Evolutionary conservation across 441 rosid genomes (phyloP).

Genomic region (Eugenia klotzschiana): DNA sequence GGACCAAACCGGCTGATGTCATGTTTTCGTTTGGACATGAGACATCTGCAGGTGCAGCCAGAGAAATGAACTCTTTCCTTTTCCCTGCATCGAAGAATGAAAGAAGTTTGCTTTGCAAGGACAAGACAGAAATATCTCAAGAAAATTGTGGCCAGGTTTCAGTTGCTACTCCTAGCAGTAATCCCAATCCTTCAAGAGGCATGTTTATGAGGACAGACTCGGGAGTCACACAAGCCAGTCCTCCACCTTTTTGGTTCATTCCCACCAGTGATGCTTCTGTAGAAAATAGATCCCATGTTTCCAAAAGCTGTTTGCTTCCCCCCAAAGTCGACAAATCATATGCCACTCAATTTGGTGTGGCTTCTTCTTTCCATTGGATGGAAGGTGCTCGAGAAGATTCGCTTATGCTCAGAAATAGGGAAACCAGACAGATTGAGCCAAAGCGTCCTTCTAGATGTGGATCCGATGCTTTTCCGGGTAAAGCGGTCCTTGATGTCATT

Average conservation of each 20-base stretch:
- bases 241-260: slow-evolving; percentile 14
- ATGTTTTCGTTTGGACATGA: slow-evolving; percentile 9
- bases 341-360: slow-evolving; percentile 13
- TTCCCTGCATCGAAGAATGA: slow-evolving; percentile 25
- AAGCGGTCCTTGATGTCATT: slow-evolving; percentile 20
- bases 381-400: slow-evolving; percentile 13
- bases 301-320: slow-evolving; percentile 23
- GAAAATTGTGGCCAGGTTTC: slow-evolving; percentile 20
- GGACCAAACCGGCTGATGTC: slow-evolving; percentile 9
- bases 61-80: slow-evolving; percentile 23
- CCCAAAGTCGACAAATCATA: slow-evolving; percentile 21
- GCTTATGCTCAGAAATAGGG: slow-evolving; percentile 19
- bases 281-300: slow-evolving; percentile 23
- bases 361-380: slow-evolving; percentile 16
- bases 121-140: slow-evolving; percentile 3
- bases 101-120: slow-evolving; percentile 18
- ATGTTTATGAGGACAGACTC: slow-evolving; percentile 13
- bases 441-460: slow-evolving; percentile 24
- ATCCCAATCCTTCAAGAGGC: slow-evolving; percentile 19
- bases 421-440: slow-evolving; percentile 17
- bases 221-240: slow-evolving; percentile 10
- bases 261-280: slow-evolving; percentile 15
- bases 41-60: slow-evolving; percentile 14
- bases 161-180: slow-evolving; percentile 17
- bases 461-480: slow-evolving; percentile 15